Evolutionary conservation across 768 basidiomycete genomes (phyloP).

Genomic region (Asterophora lycoperdoides): DNA sequence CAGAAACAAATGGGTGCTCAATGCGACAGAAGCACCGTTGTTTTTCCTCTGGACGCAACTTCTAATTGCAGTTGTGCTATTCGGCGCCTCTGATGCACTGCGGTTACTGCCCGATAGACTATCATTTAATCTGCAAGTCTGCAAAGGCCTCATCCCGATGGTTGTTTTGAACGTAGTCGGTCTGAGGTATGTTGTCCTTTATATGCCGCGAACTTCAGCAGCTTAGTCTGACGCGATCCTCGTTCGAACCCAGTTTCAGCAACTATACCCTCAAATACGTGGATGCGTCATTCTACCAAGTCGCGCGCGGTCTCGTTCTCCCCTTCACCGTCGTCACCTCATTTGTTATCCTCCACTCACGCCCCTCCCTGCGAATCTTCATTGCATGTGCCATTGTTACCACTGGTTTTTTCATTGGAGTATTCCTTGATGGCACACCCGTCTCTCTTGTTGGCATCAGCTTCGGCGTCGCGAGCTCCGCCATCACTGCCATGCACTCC

Average conservation of each 20-base stretch:
- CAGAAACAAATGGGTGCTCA: conserved; percentile 92
- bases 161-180: conserved; percentile 77
- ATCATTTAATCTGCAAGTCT: conserved; percentile 56
- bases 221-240: not conserved
- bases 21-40: conserved; percentile 65
- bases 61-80: conserved; percentile 72
- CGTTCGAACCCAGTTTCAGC: conserved; percentile 57
- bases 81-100: conserved; percentile 56
- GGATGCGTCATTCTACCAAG: conserved; percentile 93
- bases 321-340: conserved; percentile 93
- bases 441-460: conserved; percentile 61
- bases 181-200: conserved; percentile 52
- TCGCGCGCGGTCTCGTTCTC: conserved; percentile 89
- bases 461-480: conserved; percentile 81
- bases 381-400: conserved; percentile 79
- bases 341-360: conserved; percentile 66
- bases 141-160: conserved; percentile 73
- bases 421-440: conserved; percentile 69
- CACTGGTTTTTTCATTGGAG: conserved; percentile 85
- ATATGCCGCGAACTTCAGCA: not conserved
- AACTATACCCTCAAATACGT: conserved; percentile 93
- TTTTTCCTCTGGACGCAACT: conserved; percentile 87
- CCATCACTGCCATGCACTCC: conserved; percentile 87
- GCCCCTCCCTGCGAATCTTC: conserved; percentile 74
- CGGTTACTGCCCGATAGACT: conserved; percentile 67